Evolutionary conservation across 371 early-diverging fungal genomes (phyloP).

Genomic region (Mortierella polycephala): DNA sequence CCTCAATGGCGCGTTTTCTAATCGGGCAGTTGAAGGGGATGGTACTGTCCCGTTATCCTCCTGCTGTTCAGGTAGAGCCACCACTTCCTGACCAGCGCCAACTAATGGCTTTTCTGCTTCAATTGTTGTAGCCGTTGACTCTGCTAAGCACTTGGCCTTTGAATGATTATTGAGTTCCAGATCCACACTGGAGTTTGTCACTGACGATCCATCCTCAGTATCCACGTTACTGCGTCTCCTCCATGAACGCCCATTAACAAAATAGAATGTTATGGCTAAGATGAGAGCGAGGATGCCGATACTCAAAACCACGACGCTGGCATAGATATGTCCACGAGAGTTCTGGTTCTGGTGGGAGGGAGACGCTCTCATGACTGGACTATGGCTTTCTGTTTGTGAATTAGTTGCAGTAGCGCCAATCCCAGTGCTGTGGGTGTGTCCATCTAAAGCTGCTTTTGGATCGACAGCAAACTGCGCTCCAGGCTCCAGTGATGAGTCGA

Average conservation of each 20-base stretch:
- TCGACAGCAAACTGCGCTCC: too few relatives aligned
- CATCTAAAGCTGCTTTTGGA: too few relatives aligned
- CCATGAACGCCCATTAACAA: constrained; percentile 24
- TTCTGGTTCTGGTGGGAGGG: too few relatives aligned
- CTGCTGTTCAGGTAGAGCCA: too few relatives aligned
- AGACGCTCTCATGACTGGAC: too few relatives aligned
- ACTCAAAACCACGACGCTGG: constrained; percentile 21
- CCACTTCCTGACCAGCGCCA: too few relatives aligned
- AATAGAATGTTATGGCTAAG: constrained; percentile 14
- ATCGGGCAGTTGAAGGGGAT: constrained; percentile 27
- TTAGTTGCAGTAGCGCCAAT: too few relatives aligned
- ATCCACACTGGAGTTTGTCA: background rate
- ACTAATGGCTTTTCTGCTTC: background rate
- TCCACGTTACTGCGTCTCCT: too few relatives aligned
- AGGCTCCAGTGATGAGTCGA: too few relatives aligned
- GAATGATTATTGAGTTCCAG: background rate
- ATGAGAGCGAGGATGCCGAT: constrained; percentile 25
- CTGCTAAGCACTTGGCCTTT: background rate
- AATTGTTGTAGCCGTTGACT: background rate
- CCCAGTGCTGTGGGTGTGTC: too few relatives aligned
- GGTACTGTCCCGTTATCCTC: background rate
- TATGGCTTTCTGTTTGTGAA: too few relatives aligned
- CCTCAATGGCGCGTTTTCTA: background rate
- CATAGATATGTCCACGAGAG: constrained; percentile 18
- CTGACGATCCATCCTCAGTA: background rate